Base-by-base conservation (phyloP, 495 filamentous ascomycete species). In the Chaetomium fimeti region DNA sequence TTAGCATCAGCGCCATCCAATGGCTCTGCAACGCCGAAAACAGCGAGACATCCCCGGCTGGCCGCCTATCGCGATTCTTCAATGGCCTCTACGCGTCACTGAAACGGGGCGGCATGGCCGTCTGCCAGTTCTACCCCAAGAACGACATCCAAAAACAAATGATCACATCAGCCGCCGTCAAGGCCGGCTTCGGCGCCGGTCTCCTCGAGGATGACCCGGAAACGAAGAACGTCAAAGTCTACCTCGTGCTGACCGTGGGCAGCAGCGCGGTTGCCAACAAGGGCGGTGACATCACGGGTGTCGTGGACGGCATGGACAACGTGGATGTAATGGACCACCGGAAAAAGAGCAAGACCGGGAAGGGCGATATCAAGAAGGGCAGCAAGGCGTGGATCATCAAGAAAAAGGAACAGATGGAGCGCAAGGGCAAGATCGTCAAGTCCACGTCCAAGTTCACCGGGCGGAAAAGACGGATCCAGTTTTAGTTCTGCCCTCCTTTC, bases 111-210 rank as follows among this genome's bases (percentile, higher is more conserved):
- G 94, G 93, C 25, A 84, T 91, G 47, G 94, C 95, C 2, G 94
- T 98, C 25, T 93, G 93, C 71, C 94, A 98, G 72, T 98, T 98
- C 74, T 98, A 98, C 75, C 95, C 94, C 4, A 95, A 94, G 79
- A 96, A 98, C 75, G 91, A 94, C 68, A 81, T 82, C 65, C 94
- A 98, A 78, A 88, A 91, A 72, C 85, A 80, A 63, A 97, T 98
- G 94, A 92, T 98, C 61, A 91, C 88, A 56, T 78, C 78, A 18
- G 93, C 94, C 20, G 94, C 94, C 1, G 89, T 96, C 61, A 91
- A 88, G 72, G 94, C 94, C 5, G 94, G 94, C 0, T 98, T 98
- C 75, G 93, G 95, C 11, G 94, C 95, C 0, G 94, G 94, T 77
- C 81, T 98, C 38, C 77, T 98, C 57, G 94, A 97, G 75, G 94